Conservation (phyloP, 176 grass and related monocot species). For the bread wheat (Triticum aestivum) region IWGSC_CS_RefSeq_v2.1 NC_057797.1:642791842-642792341, state of each 20-base stretch:
- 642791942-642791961: neutral
- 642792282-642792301: constrained; percentile 33
- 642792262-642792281: constrained; percentile 31
- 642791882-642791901: too few species aligned
- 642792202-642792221: constrained; percentile 34
- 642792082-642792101: neutral
- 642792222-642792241: constrained; percentile 37
- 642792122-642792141: neutral
- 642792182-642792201: constrained; percentile 24
- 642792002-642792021: too few species aligned
- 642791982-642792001: neutral
- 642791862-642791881: too few species aligned
- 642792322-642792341: constrained; percentile 28
- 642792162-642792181: constrained; percentile 29
- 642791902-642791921: too few species aligned
- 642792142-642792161: constrained; percentile 31
- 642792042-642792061: neutral
- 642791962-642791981: neutral
- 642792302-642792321: constrained; percentile 22
- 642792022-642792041: neutral
- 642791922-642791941: neutral
- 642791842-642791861: too few species aligned
- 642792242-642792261: constrained; percentile 14
- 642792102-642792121: neutral
- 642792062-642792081: neutral